A percentile compares a stretch with the other conserved stretches of the same genome.
Evolutionary conservation across 2,329 filamentous ascomycete species (phyloP).

Genomic region (Berkeleyomyces rouxiae): DNA sequence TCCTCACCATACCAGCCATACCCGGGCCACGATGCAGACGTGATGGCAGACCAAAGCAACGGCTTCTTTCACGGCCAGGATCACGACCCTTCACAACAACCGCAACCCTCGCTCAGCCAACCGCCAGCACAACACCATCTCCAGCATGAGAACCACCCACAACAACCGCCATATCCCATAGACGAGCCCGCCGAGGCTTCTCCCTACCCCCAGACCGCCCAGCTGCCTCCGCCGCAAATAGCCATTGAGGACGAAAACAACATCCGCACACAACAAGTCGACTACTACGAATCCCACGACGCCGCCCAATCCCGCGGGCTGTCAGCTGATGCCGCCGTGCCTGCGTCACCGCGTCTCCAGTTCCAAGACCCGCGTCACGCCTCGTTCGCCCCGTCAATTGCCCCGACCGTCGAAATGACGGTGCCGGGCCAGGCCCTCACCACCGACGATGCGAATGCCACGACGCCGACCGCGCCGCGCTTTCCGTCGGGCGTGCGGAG

Average conservation of each 20-base stretch:
- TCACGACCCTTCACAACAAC: background rate
- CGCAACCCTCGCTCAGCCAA: background rate
- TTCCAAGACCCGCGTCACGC: conserved; percentile 12
- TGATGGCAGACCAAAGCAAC: background rate
- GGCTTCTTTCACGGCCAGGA: background rate
- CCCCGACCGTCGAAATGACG: conserved; percentile 10
- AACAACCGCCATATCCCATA: conserved; percentile 2
- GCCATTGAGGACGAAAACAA: conserved; percentile 12
- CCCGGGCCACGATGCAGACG: background rate
- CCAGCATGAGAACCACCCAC: background rate
- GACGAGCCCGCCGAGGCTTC: background rate
- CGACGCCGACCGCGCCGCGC: conserved; percentile 9
- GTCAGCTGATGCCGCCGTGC: conserved; percentile 5
- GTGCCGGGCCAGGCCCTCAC: conserved; percentile 12
- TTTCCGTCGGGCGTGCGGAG: conserved; percentile 9
- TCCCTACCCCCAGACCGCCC: background rate
- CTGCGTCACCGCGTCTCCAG: conserved; percentile 6
- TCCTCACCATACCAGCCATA: background rate
- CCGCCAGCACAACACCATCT: background rate
- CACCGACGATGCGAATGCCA: conserved; percentile 9
- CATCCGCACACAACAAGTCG: conserved; percentile 7
- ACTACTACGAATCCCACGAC: conserved; percentile 6
- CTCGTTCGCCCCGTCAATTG: conserved; percentile 11
- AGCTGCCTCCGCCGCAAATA: conserved; percentile 12
- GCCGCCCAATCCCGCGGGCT: background rate